Base-by-base conservation (phyloP, 2,329 filamentous ascomycete species). In the Aureobasidium sp. region DNA sequence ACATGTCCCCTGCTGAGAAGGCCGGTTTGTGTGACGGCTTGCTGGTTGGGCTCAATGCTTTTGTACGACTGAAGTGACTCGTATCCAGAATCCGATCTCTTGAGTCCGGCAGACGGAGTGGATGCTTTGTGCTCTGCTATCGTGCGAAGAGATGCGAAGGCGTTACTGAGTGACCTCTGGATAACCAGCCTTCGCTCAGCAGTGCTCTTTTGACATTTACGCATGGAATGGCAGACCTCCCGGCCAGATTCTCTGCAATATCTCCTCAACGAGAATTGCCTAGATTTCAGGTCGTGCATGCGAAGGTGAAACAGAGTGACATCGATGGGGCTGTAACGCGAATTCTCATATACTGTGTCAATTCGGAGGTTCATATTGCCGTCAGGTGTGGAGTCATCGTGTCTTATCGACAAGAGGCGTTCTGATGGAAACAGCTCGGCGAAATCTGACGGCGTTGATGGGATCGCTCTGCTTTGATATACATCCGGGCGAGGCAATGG, bases 281-380 rank as follows among this genome's bases (percentile, higher is more conserved):
- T 85, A 67, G 85, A 86, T 70, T 85, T 86, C 61, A 97, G 78
- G 73, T 97, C 91, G 72, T 96, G 87, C 91, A 99, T 96, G 69
- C 91, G 89, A 64, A 97, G 80, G 74, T 99, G 93, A 76, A 97
- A 97, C 52, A 99, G 85, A 5, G 86, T 90, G 68, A 89, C 83
- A 67, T 85, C 85, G 29, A 82, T 81, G 4, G 60, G 42, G 19
- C 29, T 50, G 24, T 24, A 33, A 24, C 37, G 63, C 7, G 61
- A 37, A 29, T 78, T 76, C 29, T 78, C 75, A 49, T 90, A 83
- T 65, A 89, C 79, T 6, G 90, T 93, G 72, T 96, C 92, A 63
- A 97, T 82, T 35, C 92, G 87, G 62, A 99, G 81, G 72, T 97
- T 97, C 91, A 97, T 95, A 79, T 97, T 96, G 39, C 93, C 93